These are phyloP conservation scores for Apiospora kogelbergensis DNA, from an alignment of 2,329 filamentous ascomycete genomes.

Conservation along the genomic window DNA sequence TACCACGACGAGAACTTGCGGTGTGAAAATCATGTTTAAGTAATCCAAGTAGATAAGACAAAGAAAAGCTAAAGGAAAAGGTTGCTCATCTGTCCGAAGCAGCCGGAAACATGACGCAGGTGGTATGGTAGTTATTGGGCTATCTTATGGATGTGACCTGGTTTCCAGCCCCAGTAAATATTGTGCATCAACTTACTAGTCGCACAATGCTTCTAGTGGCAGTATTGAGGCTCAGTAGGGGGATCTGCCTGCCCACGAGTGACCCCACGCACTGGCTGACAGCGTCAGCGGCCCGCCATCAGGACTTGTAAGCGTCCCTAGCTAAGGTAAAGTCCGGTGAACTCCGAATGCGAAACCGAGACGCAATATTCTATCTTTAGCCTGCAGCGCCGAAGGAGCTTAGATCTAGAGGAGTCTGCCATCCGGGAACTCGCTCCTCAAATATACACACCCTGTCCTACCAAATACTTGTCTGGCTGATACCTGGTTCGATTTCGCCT, in stretches of 20 bases:
- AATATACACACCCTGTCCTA: not conserved
- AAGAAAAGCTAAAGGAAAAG: not conserved
- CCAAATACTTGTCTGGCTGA: not conserved
- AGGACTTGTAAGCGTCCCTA: not conserved
- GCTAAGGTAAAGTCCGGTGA: not conserved
- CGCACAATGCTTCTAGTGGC: not conserved
- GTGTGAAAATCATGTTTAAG: not conserved
- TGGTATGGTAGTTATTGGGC: not conserved
- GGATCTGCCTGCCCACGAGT: no score
- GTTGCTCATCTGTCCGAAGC: not conserved
- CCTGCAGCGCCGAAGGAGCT: not conserved
- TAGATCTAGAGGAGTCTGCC: no score
- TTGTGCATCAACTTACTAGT: not conserved
- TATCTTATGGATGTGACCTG: not conserved
- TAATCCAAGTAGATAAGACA: not conserved
- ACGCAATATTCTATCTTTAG: not conserved
- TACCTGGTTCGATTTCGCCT: not conserved
- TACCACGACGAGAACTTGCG: not conserved
- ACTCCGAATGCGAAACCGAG: not conserved
- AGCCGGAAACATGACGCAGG: no score
- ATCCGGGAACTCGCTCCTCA: no score
- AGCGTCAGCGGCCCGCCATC: not conserved
- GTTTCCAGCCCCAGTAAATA: not conserved
- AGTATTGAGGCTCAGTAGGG: not conserved
- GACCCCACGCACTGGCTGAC: not conserved